Base-by-base conservation (phyloP, 2,329 filamentous ascomycete genomes). In the Ramularia collo-cygni region DNA sequence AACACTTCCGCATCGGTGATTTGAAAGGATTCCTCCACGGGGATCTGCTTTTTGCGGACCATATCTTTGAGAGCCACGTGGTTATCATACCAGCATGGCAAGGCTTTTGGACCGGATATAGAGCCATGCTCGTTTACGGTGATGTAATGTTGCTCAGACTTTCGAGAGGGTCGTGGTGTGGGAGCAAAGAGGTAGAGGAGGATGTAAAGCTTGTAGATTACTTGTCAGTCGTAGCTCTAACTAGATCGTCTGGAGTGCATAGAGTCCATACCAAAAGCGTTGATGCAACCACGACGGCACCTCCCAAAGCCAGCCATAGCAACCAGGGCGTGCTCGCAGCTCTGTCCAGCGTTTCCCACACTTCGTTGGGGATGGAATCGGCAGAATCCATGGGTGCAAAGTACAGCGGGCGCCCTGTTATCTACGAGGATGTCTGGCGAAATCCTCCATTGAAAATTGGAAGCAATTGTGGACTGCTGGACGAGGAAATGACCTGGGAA, bases 61-160 rank as follows among this genome's bases (percentile, higher is more conserved):
- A 63, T 52, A 37, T 68, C 55, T 69, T 75, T 58, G 62, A 76
- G 77, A 35, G 71, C 72, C 21, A 80, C 74, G 75, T 81, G 82
- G 60, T 74, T 71, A 62, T 95, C 87, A 59, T 85, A 79, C 90
- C 90, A 96, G 68, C 85, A 95, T 8, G 89, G 84, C 18, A 95
- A 62, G 16, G 68, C 71, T 51, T 77, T 73, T 5, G 68, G 65
- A 30, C 65, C 60, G 46, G 69, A 77, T 35, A 69, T 66, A 9
- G 69, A 68, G 36, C 83, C 82, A 52, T 81, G 72, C 28, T 80
- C 72, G 27, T 78, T 69, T 28, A 87, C 81, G 3, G 86, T 93
- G 35, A 79, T 74, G 69, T 90, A 98, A 27, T 75, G 79, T 68
- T 92, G 95, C 63, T 98, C 92, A 21, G 85, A 86, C 3, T 76